These are phyloP conservation scores for Chionographis japonica DNA, from an alignment of 106 monocot species.

Conservation along the genomic window DNA sequence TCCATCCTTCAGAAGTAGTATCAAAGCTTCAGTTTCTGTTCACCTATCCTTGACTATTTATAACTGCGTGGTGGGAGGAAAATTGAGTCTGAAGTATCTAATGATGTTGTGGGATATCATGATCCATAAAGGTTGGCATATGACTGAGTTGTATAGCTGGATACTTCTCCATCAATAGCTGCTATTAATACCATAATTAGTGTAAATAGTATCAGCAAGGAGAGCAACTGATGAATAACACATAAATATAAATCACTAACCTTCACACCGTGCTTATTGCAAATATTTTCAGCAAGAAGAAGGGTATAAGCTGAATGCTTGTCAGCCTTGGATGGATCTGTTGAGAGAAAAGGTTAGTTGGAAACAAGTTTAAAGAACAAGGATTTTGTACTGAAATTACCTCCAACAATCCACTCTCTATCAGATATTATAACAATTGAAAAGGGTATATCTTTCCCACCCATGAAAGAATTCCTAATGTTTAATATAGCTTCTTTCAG, in stretches of 20 bases:
- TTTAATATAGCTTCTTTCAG: slow-evolving; percentile 84
- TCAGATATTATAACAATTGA: slow-evolving; percentile 90
- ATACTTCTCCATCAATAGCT: too few relatives aligned
- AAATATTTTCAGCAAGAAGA: slow-evolving; percentile 94
- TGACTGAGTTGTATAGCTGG: too few relatives aligned
- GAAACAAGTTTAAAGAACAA: not conserved
- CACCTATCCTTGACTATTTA: too few relatives aligned
- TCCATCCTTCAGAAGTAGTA: too few relatives aligned
- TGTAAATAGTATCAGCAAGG: not conserved
- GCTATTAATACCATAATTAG: not conserved
- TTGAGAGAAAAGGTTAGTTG: slow-evolving; percentile 16
- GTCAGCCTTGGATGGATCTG: slow-evolving; percentile 89
- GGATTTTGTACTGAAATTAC: slow-evolving; percentile 25
- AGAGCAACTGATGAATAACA: not conserved
- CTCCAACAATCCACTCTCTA: slow-evolving; percentile 81
- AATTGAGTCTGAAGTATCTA: too few relatives aligned
- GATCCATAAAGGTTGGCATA: too few relatives aligned
- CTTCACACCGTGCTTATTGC: slow-evolving; percentile 72
- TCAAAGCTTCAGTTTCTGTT: too few relatives aligned
- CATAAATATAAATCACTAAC: slow-evolving; percentile 27
- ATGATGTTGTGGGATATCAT: too few relatives aligned
- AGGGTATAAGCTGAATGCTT: slow-evolving; percentile 92
- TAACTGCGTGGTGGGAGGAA: too few relatives aligned
- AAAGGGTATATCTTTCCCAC: slow-evolving; percentile 49
- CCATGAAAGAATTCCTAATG: slow-evolving; percentile 45